These are phyloP conservation scores for Cantharellus anzutake DNA, from an alignment of 768 basidiomycete genomes.

Conservation along the genomic window DNA sequence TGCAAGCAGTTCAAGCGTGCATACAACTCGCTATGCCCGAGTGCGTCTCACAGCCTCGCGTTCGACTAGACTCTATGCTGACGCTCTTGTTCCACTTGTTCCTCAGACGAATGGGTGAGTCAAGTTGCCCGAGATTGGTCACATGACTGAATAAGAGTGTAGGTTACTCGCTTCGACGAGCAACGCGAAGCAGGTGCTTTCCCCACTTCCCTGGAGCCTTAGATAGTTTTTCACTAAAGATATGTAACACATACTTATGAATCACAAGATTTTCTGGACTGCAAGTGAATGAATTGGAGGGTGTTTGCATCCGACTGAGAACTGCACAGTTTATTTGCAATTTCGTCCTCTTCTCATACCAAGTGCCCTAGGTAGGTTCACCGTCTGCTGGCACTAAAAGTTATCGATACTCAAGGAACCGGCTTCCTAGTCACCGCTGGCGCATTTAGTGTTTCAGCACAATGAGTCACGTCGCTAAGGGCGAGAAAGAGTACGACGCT, in stretches of 20 bases:
- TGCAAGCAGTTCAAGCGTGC: constrained; percentile 98
- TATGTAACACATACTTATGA: background rate
- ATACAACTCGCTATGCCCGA: constrained; percentile 93
- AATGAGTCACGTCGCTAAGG: constrained; percentile 99
- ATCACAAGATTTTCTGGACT: background rate
- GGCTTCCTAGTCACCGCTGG: constrained; percentile 12
- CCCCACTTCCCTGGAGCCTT: constrained; percentile 76
- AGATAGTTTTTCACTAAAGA: constrained; percentile 12
- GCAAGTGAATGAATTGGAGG: background rate
- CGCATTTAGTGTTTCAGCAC: constrained; percentile 15
- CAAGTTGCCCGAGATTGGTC: background rate
- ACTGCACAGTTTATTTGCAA: background rate
- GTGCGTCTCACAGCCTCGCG: constrained; percentile 31
- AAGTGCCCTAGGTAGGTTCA: too few relatives aligned
- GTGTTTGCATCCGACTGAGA: background rate
- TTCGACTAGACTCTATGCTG: constrained; percentile 2
- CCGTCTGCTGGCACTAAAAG: background rate
- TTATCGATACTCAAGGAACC: background rate
- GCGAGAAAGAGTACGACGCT: constrained; percentile 94
- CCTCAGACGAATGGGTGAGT: constrained; percentile 77
- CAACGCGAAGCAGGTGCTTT: constrained; percentile 87
- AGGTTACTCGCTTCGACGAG: constrained; percentile 85
- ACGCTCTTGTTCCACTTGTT: constrained; percentile 2
- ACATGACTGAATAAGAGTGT: background rate
- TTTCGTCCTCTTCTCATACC: too few relatives aligned